phyloP scores from a whole-genome alignment of 805 yeast genomes.

The Myxozyma kluyveri region DNA sequence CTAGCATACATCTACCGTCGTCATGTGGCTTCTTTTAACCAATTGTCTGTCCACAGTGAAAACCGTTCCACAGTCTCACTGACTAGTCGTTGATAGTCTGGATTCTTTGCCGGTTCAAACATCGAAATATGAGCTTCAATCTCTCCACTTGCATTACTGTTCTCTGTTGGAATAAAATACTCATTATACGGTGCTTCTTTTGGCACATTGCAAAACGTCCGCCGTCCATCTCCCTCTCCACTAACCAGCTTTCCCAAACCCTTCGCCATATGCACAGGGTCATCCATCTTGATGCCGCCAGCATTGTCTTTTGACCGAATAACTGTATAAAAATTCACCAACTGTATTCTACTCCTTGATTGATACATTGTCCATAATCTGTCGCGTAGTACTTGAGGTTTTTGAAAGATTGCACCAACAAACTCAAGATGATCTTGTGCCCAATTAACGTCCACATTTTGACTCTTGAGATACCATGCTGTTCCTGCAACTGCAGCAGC shows the following conservation, averaged over 20 bases:
- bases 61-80: constrained; percentile 15
- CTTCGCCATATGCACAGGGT: constrained; percentile 10
- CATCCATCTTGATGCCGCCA: neutral
- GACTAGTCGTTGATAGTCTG: constrained; percentile 14
- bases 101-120: constrained; percentile 20
- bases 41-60: constrained; percentile 8
- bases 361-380: constrained; percentile 22
- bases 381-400: constrained; percentile 7
- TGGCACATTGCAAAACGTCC: constrained; percentile 28
- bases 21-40: neutral
- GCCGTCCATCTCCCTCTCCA: constrained; percentile 21
- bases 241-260: constrained; percentile 21
- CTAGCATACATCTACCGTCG: too few species aligned
- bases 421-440: constrained; percentile 24
- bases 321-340: constrained; percentile 24
- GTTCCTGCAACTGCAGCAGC: constrained; percentile 29
- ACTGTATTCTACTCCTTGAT: constrained; percentile 10
- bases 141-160: constrained; percentile 22
- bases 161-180: constrained; percentile 25
- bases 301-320: constrained; percentile 1
- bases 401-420: constrained; percentile 25
- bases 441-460: constrained; percentile 25
- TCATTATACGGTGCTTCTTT: constrained; percentile 23
- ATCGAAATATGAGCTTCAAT: constrained; percentile 27
- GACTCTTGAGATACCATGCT: constrained; percentile 26